Conservation (phyloP, 805 yeast species). For the Pichia occidentalis region DNA sequence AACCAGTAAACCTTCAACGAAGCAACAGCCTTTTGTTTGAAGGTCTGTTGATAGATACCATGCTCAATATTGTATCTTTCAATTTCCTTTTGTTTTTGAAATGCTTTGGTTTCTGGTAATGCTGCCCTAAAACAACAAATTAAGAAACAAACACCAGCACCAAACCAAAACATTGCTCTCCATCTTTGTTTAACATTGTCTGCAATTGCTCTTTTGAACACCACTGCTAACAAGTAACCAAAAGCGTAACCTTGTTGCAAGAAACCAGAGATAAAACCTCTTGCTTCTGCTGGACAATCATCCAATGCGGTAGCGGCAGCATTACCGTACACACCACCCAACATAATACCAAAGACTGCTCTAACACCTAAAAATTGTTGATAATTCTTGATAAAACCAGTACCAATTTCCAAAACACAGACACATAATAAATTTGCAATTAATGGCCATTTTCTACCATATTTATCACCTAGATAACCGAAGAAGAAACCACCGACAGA, state of each 20-base stretch:
- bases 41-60: slow-evolving; percentile 28
- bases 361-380: slow-evolving; percentile 55
- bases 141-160: slow-evolving; percentile 49
- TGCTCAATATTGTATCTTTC: slow-evolving; percentile 28
- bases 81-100: slow-evolving; percentile 35
- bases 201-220: slow-evolving; percentile 58
- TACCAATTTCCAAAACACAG: slow-evolving; percentile 52
- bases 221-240: slow-evolving; percentile 59
- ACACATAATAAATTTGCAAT: slow-evolving; percentile 40
- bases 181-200: slow-evolving; percentile 47
- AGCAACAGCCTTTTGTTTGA: slow-evolving; percentile 28
- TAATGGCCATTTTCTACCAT: slow-evolving; percentile 57
- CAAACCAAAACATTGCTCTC: slow-evolving; percentile 65
- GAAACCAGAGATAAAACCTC: slow-evolving; percentile 57
- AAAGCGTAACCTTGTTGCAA: slow-evolving; percentile 79
- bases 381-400: slow-evolving; percentile 54
- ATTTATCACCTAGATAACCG: slow-evolving; percentile 52
- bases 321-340: slow-evolving; percentile 53
- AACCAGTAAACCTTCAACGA: slow-evolving; percentile 51
- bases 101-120: slow-evolving; percentile 50
- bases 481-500: slow-evolving; percentile 60
- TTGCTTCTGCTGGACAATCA: slow-evolving; percentile 45
- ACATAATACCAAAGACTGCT: slow-evolving; percentile 53
- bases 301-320: slow-evolving; percentile 49
- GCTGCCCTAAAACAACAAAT: slow-evolving; percentile 36